A percentile compares a stretch with the other conserved stretches of the same genome.
Evolutionary conservation across 2,329 filamentous ascomycete genomes (phyloP).

Genomic region (Trichophyton schoenleinii): DNA sequence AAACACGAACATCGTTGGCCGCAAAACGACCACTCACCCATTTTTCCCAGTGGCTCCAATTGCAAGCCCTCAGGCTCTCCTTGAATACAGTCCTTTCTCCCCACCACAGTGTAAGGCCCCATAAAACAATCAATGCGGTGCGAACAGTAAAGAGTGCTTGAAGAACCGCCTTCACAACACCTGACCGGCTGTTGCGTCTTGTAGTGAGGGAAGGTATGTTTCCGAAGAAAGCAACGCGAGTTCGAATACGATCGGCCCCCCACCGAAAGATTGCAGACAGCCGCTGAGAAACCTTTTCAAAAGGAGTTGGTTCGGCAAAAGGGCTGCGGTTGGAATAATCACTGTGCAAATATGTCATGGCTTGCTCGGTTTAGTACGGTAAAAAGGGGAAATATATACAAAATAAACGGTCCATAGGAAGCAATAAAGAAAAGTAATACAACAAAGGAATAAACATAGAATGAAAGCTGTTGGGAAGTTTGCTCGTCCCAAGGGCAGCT

Average conservation of each 20-base stretch:
- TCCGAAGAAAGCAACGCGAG: not conserved
- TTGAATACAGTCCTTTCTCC: constrained; percentile 72
- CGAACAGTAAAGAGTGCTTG: constrained; percentile 35
- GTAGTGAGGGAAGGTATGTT: constrained; percentile 10
- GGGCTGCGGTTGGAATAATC: constrained; percentile 10
- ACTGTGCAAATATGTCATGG: constrained; percentile 3
- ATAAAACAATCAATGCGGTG: constrained; percentile 56
- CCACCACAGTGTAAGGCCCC: constrained; percentile 68
- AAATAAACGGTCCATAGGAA: too few relatives aligned
- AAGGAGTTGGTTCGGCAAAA: constrained; percentile 10
- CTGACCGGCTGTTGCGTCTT: constrained; percentile 13
- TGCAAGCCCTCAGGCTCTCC: constrained; percentile 56
- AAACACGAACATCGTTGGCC: not conserved
- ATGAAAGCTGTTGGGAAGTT: too few relatives aligned
- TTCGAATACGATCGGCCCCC: not conserved
- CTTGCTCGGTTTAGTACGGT: not conserved
- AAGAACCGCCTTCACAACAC: constrained; percentile 11
- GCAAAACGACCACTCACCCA: constrained; percentile 52
- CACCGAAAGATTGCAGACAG: constrained; percentile 4
- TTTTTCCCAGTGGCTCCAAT: constrained; percentile 80
- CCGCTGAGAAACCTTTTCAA: constrained; percentile 1
- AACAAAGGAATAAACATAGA: too few relatives aligned
- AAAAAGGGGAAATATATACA: not conserved
- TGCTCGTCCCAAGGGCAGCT: too few relatives aligned
- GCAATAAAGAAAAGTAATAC: too few relatives aligned